Evolutionary conservation across 2,329 filamentous ascomycete species (phyloP).

Genomic region (Talaromyces sp.): DNA sequence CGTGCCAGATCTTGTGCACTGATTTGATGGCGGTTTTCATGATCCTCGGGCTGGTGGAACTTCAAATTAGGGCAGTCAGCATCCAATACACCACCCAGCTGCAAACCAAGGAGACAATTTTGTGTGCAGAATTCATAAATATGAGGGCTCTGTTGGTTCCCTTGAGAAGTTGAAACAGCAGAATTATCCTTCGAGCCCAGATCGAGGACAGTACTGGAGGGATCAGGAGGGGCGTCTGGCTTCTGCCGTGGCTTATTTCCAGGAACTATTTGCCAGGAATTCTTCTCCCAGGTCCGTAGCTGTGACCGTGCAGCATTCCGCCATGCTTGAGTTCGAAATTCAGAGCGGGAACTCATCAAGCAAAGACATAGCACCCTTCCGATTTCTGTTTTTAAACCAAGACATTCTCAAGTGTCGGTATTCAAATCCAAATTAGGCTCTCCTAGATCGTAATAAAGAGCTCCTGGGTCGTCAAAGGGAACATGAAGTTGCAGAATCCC

Average conservation of each 20-base stretch:
- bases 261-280: slow-evolving; percentile 19
- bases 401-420: slow-evolving; percentile 1
- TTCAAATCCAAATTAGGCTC: slow-evolving; percentile 18
- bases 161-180: slow-evolving; percentile 13
- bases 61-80: slow-evolving; percentile 19
- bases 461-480: slow-evolving; percentile 17
- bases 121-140: slow-evolving; percentile 21
- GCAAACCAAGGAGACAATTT: slow-evolving; percentile 21
- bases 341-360: slow-evolving; percentile 14
- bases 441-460: slow-evolving; percentile 22
- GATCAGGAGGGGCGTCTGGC: too few species aligned
- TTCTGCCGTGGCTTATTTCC: not conserved
- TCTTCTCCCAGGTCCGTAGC: slow-evolving; percentile 17
- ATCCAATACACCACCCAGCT: slow-evolving; percentile 16
- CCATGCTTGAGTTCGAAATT: slow-evolving; percentile 17
- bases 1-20: slow-evolving; percentile 13
- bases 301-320: slow-evolving; percentile 13
- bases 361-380: slow-evolving; percentile 14
- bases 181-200: too few species aligned
- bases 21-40: slow-evolving; percentile 15
- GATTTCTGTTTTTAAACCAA: slow-evolving; percentile 15
- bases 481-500: slow-evolving; percentile 15
- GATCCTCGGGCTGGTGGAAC: slow-evolving; percentile 13
- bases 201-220: too few species aligned
- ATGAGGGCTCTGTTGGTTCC: not conserved